These are phyloP conservation scores for Penicillium ochrochloron DNA, from an alignment of 495 filamentous ascomycete genomes.

Conservation along the genomic window DNA sequence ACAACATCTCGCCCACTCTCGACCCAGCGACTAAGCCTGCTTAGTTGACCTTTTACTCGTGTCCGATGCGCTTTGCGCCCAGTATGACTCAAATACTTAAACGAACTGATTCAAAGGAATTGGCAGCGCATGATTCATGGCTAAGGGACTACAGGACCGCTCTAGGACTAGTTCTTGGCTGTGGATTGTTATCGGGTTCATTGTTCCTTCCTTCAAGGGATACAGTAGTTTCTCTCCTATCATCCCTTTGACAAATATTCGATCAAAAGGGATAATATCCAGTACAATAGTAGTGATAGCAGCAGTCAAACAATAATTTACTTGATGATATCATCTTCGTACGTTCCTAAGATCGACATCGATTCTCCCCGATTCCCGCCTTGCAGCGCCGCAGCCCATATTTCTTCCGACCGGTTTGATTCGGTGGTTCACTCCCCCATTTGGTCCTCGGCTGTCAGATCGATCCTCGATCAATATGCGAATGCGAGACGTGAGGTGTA, in stretches of 20 bases:
- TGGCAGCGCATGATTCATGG: not conserved
- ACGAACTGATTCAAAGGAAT: not conserved
- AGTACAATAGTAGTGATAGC: not conserved
- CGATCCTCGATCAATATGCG: not conserved
- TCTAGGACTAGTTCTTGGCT: slow-evolving; percentile 1
- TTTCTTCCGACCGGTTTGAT: slow-evolving; percentile 26
- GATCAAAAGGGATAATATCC: not conserved
- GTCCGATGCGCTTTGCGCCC: not conserved
- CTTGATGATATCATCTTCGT: slow-evolving; percentile 2
- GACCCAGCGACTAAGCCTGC: not conserved
- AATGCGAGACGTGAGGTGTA: not conserved
- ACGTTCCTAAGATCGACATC: slow-evolving; percentile 26
- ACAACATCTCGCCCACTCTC: not conserved
- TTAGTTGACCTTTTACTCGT: not conserved
- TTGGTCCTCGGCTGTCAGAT: slow-evolving; percentile 19
- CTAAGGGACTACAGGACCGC: not conserved
- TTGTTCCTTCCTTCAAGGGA: slow-evolving; percentile 13
- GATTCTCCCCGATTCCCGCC: slow-evolving; percentile 24
- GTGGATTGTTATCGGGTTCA: not conserved
- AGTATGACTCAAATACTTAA: slow-evolving; percentile 1
- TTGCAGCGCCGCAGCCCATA: slow-evolving; percentile 20
- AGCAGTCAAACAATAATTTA: not conserved
- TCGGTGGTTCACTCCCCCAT: slow-evolving; percentile 13
- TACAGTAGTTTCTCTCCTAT: not conserved
- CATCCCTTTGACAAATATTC: not conserved